phyloP scores from a whole-genome alignment of 495 filamentous ascomycete species.

The Baudoinia panamericana region DNA sequence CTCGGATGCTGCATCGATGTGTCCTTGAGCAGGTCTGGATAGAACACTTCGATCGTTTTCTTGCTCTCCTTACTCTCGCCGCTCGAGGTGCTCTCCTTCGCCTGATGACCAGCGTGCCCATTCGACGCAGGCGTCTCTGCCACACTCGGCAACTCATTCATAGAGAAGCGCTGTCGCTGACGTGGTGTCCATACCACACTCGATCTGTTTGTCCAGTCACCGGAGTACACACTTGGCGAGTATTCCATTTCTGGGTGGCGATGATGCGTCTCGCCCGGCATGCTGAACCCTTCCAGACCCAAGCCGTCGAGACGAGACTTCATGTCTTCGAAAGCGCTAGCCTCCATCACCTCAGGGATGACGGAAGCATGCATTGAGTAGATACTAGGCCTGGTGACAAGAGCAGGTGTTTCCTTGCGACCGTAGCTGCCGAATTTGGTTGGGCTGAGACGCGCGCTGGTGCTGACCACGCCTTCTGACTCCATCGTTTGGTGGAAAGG shows the following conservation, averaged over 20 bases:
- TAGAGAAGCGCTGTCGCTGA: background rate
- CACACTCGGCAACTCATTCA: constrained; percentile 4
- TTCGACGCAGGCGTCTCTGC: background rate
- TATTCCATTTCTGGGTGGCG: constrained; percentile 6
- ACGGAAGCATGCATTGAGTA: constrained; percentile 18
- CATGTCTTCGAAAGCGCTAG: constrained; percentile 16
- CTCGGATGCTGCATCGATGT: background rate
- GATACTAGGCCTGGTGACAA: constrained; percentile 17
- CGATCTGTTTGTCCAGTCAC: constrained; percentile 4
- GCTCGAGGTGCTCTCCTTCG: constrained; percentile 6
- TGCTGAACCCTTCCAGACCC: constrained; percentile 17
- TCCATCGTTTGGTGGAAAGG: background rate
- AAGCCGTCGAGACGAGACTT: constrained; percentile 16
- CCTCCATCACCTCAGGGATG: constrained; percentile 9
- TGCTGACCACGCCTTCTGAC: constrained; percentile 8
- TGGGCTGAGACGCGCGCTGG: constrained; percentile 9
- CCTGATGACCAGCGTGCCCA: background rate
- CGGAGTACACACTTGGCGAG: constrained; percentile 17
- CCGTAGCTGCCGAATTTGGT: constrained; percentile 20
- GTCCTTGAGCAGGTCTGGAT: constrained; percentile 12
- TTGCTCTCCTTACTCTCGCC: too few species aligned
- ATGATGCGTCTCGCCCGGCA: constrained; percentile 8
- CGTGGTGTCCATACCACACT: background rate
- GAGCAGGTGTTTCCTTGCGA: constrained; percentile 8
- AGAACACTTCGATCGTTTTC: constrained; percentile 10